Evolutionary conservation across 2,329 filamentous ascomycete genomes (phyloP).

Genomic region (Emmonsiellopsis sp.): DNA sequence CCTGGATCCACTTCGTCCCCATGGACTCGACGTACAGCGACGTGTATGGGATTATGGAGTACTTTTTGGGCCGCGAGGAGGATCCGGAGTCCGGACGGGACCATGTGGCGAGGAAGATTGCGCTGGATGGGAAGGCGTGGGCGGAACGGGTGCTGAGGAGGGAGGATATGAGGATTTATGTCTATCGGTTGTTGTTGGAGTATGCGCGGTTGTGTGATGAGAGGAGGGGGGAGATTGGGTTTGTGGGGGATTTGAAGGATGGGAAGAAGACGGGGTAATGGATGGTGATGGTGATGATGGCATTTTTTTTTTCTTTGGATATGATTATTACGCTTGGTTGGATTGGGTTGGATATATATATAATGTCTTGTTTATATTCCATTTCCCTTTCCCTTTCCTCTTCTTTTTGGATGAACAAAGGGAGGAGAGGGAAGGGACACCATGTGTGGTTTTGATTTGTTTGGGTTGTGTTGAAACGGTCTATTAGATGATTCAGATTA

Average conservation of each 20-base stretch:
- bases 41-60: conserved; percentile 63
- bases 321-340: background rate
- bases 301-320: background rate
- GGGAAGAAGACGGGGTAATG: background rate
- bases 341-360: no score
- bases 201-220: conserved; percentile 44
- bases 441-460: no score
- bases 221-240: conserved; percentile 14
- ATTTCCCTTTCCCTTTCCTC: no score
- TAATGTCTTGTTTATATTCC: no score
- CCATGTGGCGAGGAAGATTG: conserved; percentile 52
- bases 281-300: background rate
- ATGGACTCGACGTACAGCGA: conserved; percentile 67
- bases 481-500: no score
- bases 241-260: conserved; percentile 2
- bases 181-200: conserved; percentile 54
- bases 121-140: conserved; percentile 57
- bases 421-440: no score
- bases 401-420: no score
- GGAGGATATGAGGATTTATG: conserved; percentile 67
- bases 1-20: conserved; percentile 75
- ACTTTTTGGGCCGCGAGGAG: conserved; percentile 55
- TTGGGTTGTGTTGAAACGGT: no score
- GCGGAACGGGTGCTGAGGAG: conserved; percentile 56
- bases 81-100: conserved; percentile 31